Conservation (phyloP, 768 basidiomycete genomes). For the Suillus tomentosus region DNA sequence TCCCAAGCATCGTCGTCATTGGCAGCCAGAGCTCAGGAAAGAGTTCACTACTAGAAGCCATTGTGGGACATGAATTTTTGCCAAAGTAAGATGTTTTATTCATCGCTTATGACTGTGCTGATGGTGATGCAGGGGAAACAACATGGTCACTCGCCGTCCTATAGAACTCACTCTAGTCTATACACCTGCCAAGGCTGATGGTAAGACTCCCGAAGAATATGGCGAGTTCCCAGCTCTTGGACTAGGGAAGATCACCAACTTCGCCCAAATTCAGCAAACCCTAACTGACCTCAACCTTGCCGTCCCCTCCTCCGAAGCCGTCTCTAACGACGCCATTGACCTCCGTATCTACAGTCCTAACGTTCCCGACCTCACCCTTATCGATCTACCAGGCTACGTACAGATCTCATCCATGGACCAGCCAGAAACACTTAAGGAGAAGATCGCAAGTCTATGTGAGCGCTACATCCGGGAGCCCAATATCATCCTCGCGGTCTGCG, state of each 20-base stretch:
- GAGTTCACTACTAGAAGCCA: conserved; percentile 94
- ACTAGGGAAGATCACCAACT: conserved; percentile 87
- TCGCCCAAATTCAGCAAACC: conserved; percentile 88
- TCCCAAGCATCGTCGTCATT: conserved; percentile 97
- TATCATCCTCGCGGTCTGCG: conserved; percentile 96
- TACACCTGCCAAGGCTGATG: conserved; percentile 61
- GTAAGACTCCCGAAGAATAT: conserved; percentile 69
- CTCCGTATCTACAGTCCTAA: conserved; percentile 94
- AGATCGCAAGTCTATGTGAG: conserved; percentile 87
- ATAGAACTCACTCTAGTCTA: conserved; percentile 97
- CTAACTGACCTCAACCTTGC: conserved; percentile 94
- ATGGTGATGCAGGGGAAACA: conserved; percentile 73
- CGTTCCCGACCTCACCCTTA: conserved; percentile 96
- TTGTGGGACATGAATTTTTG: conserved; percentile 96
- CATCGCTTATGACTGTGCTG: neutral
- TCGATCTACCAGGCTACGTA: conserved; percentile 96
- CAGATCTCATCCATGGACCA: conserved; percentile 96
- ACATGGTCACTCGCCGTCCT: conserved; percentile 98
- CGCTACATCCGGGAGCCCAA: conserved; percentile 99
- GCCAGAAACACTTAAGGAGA: conserved; percentile 91
- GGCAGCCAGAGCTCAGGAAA: conserved; percentile 99
- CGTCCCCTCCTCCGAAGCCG: conserved; percentile 85
- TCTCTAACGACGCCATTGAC: conserved; percentile 92
- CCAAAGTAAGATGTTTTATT: conserved; percentile 76
- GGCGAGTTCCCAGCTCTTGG: conserved; percentile 94